Evolutionary conservation across 2,329 filamentous ascomycete genomes (phyloP).

Genomic region (Trichophyton benhamiae): DNA sequence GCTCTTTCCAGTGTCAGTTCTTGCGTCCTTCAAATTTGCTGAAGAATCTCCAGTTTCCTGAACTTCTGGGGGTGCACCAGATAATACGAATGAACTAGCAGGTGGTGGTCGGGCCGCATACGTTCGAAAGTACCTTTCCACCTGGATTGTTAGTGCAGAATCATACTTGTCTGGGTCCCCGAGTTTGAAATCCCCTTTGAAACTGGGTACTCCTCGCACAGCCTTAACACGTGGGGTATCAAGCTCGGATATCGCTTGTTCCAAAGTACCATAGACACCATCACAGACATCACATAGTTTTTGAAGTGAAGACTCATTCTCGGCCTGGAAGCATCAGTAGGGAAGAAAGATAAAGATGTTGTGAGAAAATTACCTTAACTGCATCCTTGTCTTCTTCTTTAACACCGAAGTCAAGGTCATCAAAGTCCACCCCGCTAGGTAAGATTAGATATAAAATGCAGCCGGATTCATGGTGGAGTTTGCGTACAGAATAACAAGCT

Average conservation of each 20-base stretch:
- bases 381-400: conserved; percentile 77
- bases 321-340: conserved; percentile 32
- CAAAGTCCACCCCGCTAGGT: conserved; percentile 75
- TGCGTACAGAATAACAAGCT: conserved; percentile 64
- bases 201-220: conserved; percentile 63
- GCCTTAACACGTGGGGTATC: conserved; percentile 64
- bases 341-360: neutral
- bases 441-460: conserved; percentile 17
- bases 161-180: conserved; percentile 64
- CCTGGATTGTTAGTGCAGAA: conserved; percentile 65
- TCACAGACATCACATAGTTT: conserved; percentile 55
- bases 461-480: neutral
- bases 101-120: conserved; percentile 61
- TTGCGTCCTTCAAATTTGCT: conserved; percentile 33
- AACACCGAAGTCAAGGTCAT: conserved; percentile 76
- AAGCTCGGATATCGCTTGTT: conserved; percentile 71
- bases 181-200: conserved; percentile 65
- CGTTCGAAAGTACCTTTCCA: conserved; percentile 83
- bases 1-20: conserved; percentile 21
- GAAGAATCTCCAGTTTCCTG: conserved; percentile 44
- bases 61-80: conserved; percentile 32
- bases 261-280: conserved; percentile 70
- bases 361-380: conserved; percentile 45
- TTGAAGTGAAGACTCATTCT: conserved; percentile 60
- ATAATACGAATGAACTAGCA: conserved; percentile 62